Percentiles rank a stretch among this genome's conserved stretches.
These are phyloP conservation scores for Beta corolliflora DNA, from an alignment of 179 eudicot genomes.

Conservation along the genomic window DNA sequence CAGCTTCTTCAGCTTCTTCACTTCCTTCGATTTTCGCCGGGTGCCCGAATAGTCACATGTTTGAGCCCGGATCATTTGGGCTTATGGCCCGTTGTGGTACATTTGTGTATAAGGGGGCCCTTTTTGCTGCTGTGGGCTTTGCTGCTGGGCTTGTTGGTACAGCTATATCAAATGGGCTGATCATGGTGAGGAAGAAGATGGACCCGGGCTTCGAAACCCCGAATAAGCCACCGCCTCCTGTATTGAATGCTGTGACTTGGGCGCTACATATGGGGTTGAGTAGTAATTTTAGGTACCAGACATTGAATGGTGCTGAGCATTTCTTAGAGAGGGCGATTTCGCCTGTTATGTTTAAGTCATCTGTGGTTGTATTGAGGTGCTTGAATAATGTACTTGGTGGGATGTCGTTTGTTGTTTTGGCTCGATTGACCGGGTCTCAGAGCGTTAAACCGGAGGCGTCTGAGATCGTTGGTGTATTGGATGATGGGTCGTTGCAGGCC, in stretches of 20 bases:
- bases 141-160: constrained; percentile 76
- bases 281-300: constrained; percentile 72
- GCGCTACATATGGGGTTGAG: constrained; percentile 81
- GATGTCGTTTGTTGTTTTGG: constrained; percentile 70
- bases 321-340: constrained; percentile 46
- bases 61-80: constrained; percentile 62
- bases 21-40: constrained; percentile 59
- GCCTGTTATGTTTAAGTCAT: constrained; percentile 48
- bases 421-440: constrained; percentile 75
- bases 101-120: constrained; percentile 58
- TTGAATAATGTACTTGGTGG: constrained; percentile 79
- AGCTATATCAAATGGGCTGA: constrained; percentile 57
- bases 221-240: constrained; percentile 67
- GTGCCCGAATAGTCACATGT: constrained; percentile 76
- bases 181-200: constrained; percentile 66
- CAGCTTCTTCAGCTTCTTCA: constrained; percentile 34
- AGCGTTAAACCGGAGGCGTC: constrained; percentile 27
- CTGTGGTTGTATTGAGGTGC: constrained; percentile 59
- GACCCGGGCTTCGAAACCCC: constrained; percentile 76
- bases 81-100: constrained; percentile 56
- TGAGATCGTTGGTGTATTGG: not conserved
- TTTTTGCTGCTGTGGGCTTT: constrained; percentile 67
- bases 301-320: constrained; percentile 68
- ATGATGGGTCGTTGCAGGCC: constrained; percentile 5
- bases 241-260: constrained; percentile 73